phyloP scores from a whole-genome alignment of 108 stramenopile species.

The Pseudonitzschia delicatissima region DNA sequence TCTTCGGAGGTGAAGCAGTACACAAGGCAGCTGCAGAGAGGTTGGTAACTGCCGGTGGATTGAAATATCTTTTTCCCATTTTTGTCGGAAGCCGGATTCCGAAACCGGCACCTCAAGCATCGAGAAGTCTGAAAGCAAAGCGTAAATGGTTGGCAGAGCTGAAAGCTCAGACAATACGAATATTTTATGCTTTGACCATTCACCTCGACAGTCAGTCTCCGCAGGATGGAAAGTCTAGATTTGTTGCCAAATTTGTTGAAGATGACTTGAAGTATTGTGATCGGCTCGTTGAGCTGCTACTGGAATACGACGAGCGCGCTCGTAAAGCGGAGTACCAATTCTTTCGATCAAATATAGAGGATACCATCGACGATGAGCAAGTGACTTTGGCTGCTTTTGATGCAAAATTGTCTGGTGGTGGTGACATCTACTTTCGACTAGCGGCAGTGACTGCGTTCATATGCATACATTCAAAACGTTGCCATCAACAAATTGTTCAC shows the following conservation, averaged over 20 bases:
- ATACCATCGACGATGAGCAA: constrained; percentile 39
- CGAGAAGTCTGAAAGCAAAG: constrained; percentile 48
- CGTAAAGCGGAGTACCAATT: constrained; percentile 76
- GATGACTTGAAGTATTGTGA: constrained; percentile 75
- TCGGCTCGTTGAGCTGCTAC: constrained; percentile 65
- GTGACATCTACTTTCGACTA: constrained; percentile 74
- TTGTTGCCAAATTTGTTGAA: constrained; percentile 73
- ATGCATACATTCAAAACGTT: constrained; percentile 59
- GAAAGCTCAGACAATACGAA: constrained; percentile 51
- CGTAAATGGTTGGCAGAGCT: constrained; percentile 55
- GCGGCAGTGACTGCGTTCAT: constrained; percentile 65
- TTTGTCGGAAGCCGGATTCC: constrained; percentile 61
- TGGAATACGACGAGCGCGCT: constrained; percentile 65
- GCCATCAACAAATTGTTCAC: constrained; percentile 58
- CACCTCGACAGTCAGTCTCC: constrained; percentile 57
- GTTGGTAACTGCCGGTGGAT: constrained; percentile 57
- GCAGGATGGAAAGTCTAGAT: constrained; percentile 58
- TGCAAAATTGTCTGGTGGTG: constrained; percentile 73
- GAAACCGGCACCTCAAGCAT: constrained; percentile 38
- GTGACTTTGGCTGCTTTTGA: constrained; percentile 61
- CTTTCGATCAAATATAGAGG: constrained; percentile 55
- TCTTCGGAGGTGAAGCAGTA: constrained; percentile 38
- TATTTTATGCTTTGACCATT: constrained; percentile 64
- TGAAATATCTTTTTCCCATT: constrained; percentile 70
- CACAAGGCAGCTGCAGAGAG: constrained; percentile 57